Percentiles rank a stretch among this genome's conserved stretches.
Conservation (phyloP, 2,329 filamentous ascomycete genomes). For the Claviceps paspali region DNA sequence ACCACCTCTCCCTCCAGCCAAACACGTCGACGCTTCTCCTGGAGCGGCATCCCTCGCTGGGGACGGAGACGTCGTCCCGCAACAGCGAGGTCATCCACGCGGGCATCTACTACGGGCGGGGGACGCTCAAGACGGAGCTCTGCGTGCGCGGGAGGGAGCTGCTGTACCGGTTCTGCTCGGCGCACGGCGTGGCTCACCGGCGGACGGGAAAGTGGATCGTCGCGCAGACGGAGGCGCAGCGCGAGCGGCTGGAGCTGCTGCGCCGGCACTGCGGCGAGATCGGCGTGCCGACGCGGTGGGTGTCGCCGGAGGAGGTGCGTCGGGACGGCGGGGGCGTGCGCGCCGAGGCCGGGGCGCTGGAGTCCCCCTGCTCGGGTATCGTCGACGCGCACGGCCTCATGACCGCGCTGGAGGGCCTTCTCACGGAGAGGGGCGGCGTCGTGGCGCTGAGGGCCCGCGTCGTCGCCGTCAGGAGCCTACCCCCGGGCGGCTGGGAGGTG, state of each 20-base stretch:
- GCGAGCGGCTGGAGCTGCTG: constrained; percentile 41
- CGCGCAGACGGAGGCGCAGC: constrained; percentile 62
- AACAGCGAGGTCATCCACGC: constrained; percentile 97
- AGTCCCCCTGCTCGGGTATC: constrained; percentile 76
- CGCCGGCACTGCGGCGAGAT: constrained; percentile 27
- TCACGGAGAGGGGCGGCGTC: constrained; percentile 58
- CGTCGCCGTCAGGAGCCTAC: constrained; percentile 38
- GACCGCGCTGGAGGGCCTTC: constrained; percentile 60
- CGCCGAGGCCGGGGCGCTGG: constrained; percentile 59
- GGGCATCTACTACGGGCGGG: constrained; percentile 73
- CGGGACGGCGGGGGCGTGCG: constrained; percentile 59
- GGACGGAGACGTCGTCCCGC: constrained; percentile 75
- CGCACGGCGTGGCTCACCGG: constrained; percentile 50
- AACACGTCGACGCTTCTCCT: constrained; percentile 58
- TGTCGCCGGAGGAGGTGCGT: constrained; percentile 45
- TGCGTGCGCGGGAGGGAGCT: constrained; percentile 64
- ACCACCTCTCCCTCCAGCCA: constrained; percentile 50
- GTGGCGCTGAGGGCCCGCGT: constrained; percentile 57
- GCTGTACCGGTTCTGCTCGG: constrained; percentile 64
- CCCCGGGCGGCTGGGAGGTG: too few relatives aligned
- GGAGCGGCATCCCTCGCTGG: constrained; percentile 60
- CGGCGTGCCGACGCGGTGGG: constrained; percentile 57
- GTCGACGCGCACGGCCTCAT: constrained; percentile 78
- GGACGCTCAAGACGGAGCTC: constrained; percentile 65
- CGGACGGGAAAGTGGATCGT: constrained; percentile 91